Evolutionary conservation across 2,329 filamentous ascomycete species (phyloP).

Genomic region (Colletotrichum musae): DNA sequence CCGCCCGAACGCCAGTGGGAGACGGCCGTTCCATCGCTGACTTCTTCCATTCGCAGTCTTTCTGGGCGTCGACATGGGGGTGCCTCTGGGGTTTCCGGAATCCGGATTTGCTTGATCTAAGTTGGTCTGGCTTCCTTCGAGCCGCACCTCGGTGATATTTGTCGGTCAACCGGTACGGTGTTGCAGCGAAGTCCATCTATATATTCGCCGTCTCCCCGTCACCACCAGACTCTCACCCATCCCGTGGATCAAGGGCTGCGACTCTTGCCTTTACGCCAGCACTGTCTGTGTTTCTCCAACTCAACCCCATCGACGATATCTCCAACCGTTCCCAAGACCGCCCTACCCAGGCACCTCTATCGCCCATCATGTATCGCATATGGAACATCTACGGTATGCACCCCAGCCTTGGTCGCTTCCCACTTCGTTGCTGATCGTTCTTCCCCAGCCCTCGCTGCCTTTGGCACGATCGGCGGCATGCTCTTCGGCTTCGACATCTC

Average conservation of each 20-base stretch:
- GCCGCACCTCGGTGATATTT: conserved; percentile 22
- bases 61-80: not conserved
- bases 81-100: not conserved
- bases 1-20: not conserved
- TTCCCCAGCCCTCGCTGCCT: conserved; percentile 52
- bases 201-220: not conserved
- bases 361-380: conserved; percentile 51
- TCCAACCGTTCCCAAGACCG: not conserved
- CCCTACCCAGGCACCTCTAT: not conserved
- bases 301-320: not conserved
- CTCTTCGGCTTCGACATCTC: conserved; percentile 71
- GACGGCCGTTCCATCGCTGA: not conserved
- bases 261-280: not conserved
- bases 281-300: not conserved
- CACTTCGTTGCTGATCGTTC: not conserved
- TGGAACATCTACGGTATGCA: conserved; percentile 55
- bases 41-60: no score
- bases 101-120: not conserved
- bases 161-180: conserved; percentile 7
- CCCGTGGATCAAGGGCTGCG: not conserved
- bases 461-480: conserved; percentile 59
- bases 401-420: not conserved
- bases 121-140: not conserved
- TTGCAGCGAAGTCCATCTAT: conserved; percentile 21
- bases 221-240: not conserved